Evolutionary conservation across 371 early-diverging fungal genomes (phyloP).

Genomic region (Blakeslea trispora): DNA sequence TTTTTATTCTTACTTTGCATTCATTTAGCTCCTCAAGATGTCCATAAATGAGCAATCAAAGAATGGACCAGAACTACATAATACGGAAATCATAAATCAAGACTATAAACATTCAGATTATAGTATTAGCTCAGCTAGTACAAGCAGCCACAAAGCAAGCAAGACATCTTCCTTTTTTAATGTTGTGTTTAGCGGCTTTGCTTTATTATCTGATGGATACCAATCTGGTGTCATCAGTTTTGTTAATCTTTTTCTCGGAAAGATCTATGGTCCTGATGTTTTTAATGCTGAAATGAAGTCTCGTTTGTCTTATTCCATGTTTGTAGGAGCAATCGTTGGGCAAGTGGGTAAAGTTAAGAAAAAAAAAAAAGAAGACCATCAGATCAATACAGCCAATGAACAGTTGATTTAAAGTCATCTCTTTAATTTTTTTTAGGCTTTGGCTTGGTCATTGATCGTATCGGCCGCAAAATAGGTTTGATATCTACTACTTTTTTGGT

Average conservation of each 20-base stretch:
- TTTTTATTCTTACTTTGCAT: too few relatives aligned
- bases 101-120: too few relatives aligned
- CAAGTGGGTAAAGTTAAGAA: slow-evolving; percentile 36
- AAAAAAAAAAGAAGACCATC: too few relatives aligned
- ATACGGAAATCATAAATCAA: too few relatives aligned
- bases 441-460: slow-evolving; percentile 51
- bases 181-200: slow-evolving; percentile 47
- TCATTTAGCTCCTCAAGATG: too few relatives aligned
- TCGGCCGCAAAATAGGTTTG: slow-evolving; percentile 57
- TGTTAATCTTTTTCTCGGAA: slow-evolving; percentile 35
- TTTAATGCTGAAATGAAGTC: slow-evolving; percentile 38
- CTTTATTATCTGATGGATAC: slow-evolving; percentile 47
- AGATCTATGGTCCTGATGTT: slow-evolving; percentile 41
- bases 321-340: slow-evolving; percentile 51
- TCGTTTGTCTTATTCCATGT: slow-evolving; percentile 44
- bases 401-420: too few relatives aligned
- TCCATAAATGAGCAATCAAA: too few relatives aligned
- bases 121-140: too few relatives aligned
- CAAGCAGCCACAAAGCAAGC: not conserved
- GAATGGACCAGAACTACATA: too few relatives aligned
- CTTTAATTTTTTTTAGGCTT: slow-evolving; percentile 24
- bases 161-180: slow-evolving; percentile 35
- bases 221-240: slow-evolving; percentile 49
- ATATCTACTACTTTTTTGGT: slow-evolving; percentile 53
- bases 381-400: too few relatives aligned